Base-by-base conservation (phyloP, 805 yeast species). In the Yamadazyma ubonensis region DNA sequence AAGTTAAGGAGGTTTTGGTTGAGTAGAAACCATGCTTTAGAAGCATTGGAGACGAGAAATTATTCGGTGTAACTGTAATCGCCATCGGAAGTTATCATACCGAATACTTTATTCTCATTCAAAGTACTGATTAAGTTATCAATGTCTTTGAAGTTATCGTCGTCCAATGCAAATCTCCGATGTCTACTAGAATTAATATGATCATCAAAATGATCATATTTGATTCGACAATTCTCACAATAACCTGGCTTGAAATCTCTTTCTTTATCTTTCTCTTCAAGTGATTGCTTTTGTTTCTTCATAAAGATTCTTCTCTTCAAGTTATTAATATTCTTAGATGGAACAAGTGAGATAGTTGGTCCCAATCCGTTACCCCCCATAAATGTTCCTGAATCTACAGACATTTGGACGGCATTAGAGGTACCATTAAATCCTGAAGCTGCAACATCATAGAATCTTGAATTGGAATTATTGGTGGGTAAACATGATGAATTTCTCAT, bases 201-300 rank as follows among this genome's bases (percentile, higher is more conserved):
- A 42, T 78, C 86, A 18, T 80, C 86, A 54, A 89, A 81, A 49
- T 79, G 78, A 37, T 85, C 90, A 57, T 85, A 91, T 56, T 82
- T 82, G 44, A 83, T 84, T 17, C 91, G 71, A 62, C 99, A 91
- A 56, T 91, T 91, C 58, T 91, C 99, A 64, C 99, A 91, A 61
- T 86, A 90, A 0, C 97, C 97, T 0, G 91, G 76, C 36, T 62
- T 63, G 31, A 56, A 41, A 27, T 66, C 71, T 36, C 58, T 59
- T 15, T 29, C 30, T 19, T 14, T 20, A 7, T 41, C 30, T 15
- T 42, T 39, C 26, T 58, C 60, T 7, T 50, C 51, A 6, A 43
- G 52, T 2, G 50, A 35, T 45, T 55, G 59, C 39, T 56, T 57
- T 41, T 65, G 69, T 43, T 59, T 65, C 47, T 69, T 67, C 59